Base-by-base conservation (phyloP, 2,329 filamentous ascomycete genomes). In the Scedosporium minutisporum region DNA sequence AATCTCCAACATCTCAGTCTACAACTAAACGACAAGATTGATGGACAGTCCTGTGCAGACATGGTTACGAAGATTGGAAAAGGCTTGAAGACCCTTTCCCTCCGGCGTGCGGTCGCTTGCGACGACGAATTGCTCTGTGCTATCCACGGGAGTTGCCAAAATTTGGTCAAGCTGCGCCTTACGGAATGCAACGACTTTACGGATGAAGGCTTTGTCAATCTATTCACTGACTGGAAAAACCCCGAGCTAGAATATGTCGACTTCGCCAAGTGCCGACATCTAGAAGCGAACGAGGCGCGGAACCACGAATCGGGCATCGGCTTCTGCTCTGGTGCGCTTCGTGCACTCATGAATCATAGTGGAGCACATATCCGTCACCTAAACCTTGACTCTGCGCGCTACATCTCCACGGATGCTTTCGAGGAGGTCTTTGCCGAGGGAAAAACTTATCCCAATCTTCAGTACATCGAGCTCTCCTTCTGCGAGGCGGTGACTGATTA, bases 341-440 rank as follows among this genome's bases (percentile, higher is more conserved):
- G 82, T 66, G 90, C 91, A 0, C 75, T 97, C 53, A 96, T 97
- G 90, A 76, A 78, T 0, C 93, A 97, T 71, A 96, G 92, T 0
- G 90, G 90, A 3, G 71, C 75, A 1, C 78, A 75, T 10, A 74
- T 97, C 1, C 80, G 81, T 64, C 77, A 82, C 48, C 78, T 97
- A 41, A 90, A 96, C 69, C 78, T 97, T n/a, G 84, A 90, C 14
- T 90, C 88, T 0, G 96, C 91, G 70, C 87, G 93, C 3, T 89
- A 96, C 71, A 93, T 97, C 65, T 82, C 85, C 1, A 79, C 82
- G 41, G 76, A 82, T 16, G 86, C 90, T 0, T 92, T 96, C 64
- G 85, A 90, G 65, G 81, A 87, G 9, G 87, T 89, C 0, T 97
- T 97, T 69, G 75, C 78, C 5, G 74, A 76, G 7, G 80, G 79